Percentiles rank a stretch among this genome's conserved stretches.
phyloP scores from a whole-genome alignment of 2,329 filamentous ascomycete species.

The Nothopassalora personata region DNA sequence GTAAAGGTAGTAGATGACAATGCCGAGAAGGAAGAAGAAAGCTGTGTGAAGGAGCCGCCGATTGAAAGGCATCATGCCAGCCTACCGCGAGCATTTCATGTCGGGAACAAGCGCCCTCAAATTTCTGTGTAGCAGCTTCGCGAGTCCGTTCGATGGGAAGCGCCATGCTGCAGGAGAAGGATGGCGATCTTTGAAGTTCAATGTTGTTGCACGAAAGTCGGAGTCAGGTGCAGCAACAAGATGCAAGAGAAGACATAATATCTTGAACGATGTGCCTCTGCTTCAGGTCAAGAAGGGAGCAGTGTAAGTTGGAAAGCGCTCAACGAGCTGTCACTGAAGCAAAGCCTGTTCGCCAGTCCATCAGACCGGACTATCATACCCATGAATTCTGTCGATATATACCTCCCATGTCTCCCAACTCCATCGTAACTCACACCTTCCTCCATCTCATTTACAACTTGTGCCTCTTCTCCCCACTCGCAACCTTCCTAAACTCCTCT shows the following conservation, averaged over 20 bases:
- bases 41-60: background rate
- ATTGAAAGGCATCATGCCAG: background rate
- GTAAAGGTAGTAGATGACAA: background rate
- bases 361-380: too few relatives aligned
- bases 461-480: constrained; percentile 84
- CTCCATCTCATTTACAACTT: constrained; percentile 58
- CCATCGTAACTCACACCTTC: background rate
- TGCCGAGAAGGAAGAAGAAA: background rate
- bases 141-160: too few relatives aligned
- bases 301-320: background rate
- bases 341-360: too few relatives aligned
- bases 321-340: background rate
- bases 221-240: background rate
- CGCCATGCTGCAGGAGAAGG: too few relatives aligned
- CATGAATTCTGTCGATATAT: background rate
- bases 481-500: constrained; percentile 80
- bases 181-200: too few relatives aligned
- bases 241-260: background rate
- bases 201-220: background rate
- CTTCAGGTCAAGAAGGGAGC: background rate
- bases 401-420: background rate
- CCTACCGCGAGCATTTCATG: background rate
- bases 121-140: background rate
- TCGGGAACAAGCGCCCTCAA: background rate
- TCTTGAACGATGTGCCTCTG: too few relatives aligned